A percentile compares a stretch with the other conserved stretches of the same genome.
phyloP scores from a whole-genome alignment of 495 filamentous ascomycete species.

The Tetracladium setigerum region DNA sequence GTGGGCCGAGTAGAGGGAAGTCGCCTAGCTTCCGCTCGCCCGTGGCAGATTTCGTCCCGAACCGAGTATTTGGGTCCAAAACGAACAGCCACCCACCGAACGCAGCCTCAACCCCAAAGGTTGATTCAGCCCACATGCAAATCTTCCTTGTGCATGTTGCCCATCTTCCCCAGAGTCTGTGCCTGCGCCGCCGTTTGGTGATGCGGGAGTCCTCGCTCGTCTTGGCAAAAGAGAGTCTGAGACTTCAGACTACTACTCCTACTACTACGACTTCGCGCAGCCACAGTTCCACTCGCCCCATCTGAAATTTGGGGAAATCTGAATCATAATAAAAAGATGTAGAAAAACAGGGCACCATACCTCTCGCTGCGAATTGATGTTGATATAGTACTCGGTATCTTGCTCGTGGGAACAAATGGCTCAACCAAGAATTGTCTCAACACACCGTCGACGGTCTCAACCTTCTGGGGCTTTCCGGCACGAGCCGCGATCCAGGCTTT shows the following conservation, averaged over 20 bases:
- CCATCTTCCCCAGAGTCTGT: background rate
- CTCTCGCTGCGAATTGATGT: constrained; percentile 88
- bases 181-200: background rate
- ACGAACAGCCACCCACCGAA: too few relatives aligned
- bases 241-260: too few relatives aligned
- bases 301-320: too few relatives aligned
- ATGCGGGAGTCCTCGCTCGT: background rate
- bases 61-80: background rate
- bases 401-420: constrained; percentile 90
- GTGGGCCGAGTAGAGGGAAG: constrained; percentile 13
- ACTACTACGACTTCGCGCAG: too few relatives aligned
- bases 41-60: constrained; percentile 23
- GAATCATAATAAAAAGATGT: background rate
- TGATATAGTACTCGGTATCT: constrained; percentile 97
- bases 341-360: constrained; percentile 41
- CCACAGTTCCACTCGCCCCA: too few relatives aligned
- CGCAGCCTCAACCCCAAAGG: constrained; percentile 10
- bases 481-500: constrained; percentile 87
- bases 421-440: constrained; percentile 95
- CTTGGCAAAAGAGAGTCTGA: too few relatives aligned
- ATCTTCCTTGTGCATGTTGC: background rate
- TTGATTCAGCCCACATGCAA: constrained; percentile 11
- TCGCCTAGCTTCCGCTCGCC: constrained; percentile 51
- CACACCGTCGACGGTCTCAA: constrained; percentile 84
- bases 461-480: constrained; percentile 83